Conservation (phyloP, 768 basidiomycete species). For the Boletus tylopilopsis region DNA sequence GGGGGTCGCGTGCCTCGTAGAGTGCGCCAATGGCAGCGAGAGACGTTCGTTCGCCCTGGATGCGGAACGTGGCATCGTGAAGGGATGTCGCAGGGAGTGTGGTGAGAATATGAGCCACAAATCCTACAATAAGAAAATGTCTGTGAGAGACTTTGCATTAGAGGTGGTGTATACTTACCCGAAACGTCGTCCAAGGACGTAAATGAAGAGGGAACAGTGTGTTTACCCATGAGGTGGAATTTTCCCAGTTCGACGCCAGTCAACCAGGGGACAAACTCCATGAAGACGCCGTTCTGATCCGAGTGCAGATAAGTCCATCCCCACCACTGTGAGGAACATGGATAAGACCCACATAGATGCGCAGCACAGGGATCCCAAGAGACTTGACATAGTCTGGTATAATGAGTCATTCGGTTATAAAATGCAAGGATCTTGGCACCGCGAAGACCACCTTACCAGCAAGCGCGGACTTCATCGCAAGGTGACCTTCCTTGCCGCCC, state of each 20-base stretch:
- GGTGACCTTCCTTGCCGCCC: slow-evolving; percentile 26
- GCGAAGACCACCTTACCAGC: slow-evolving; percentile 19
- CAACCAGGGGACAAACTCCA: slow-evolving; percentile 29
- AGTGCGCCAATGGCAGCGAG: slow-evolving; percentile 26
- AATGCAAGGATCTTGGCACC: neutral
- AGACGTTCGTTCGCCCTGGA: slow-evolving; percentile 33
- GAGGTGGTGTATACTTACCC: slow-evolving; percentile 18
- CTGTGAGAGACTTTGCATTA: neutral
- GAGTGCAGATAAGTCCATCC: neutral
- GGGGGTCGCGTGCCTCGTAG: slow-evolving; percentile 20
- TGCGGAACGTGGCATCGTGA: slow-evolving; percentile 31
- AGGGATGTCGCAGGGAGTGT: slow-evolving; percentile 24
- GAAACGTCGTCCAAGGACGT: slow-evolving; percentile 33
- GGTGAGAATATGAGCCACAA: slow-evolving; percentile 33
- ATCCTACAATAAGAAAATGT: slow-evolving; percentile 26
- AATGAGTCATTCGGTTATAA: neutral
- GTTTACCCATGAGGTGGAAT: slow-evolving; percentile 32
- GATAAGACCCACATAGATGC: slow-evolving; percentile 30
- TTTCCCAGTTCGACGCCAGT: slow-evolving; percentile 27
- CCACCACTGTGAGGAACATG: neutral
- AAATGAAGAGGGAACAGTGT: slow-evolving; percentile 28
- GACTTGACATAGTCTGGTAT: slow-evolving; percentile 27
- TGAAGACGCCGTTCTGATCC: slow-evolving; percentile 33
- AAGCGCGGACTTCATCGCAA: slow-evolving; percentile 26
- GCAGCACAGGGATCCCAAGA: slow-evolving; percentile 27